Conservation (phyloP, 108 stramenopile genomes). For the Bacterosira constricta region DNA sequence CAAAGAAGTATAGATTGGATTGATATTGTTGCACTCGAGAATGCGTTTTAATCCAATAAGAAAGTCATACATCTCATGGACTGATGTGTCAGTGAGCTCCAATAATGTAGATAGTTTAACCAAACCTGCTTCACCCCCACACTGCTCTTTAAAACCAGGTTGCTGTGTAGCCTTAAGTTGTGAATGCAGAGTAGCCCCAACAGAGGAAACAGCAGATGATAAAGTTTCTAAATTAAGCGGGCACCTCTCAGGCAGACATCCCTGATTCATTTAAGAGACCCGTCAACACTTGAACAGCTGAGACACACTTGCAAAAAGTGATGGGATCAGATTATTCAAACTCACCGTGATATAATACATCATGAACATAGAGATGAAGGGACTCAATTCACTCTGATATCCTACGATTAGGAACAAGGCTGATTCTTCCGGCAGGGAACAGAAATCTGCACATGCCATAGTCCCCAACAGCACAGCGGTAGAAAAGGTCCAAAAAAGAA, state of each 20-base stretch:
- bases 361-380: conserved; percentile 17
- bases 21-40: conserved; percentile 26
- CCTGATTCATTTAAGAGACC: neutral
- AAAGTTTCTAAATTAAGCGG: conserved; percentile 16
- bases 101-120: conserved; percentile 7
- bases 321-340: neutral
- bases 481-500: conserved; percentile 39
- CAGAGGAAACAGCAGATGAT: neutral
- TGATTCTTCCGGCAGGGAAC: conserved; percentile 27
- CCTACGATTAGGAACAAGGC: conserved; percentile 6
- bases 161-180: neutral
- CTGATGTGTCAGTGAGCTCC: conserved; percentile 14
- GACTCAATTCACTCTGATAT: conserved; percentile 13
- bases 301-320: neutral
- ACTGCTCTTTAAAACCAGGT: conserved; percentile 1
- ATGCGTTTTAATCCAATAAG: conserved; percentile 19
- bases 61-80: conserved; percentile 13
- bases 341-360: conserved; percentile 41
- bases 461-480: conserved; percentile 26
- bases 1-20: conserved; percentile 32
- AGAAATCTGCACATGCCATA: conserved; percentile 36
- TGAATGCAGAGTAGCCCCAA: conserved; percentile 17
- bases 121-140: conserved; percentile 26
- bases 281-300: neutral
- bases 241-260: conserved; percentile 28